Evolutionary conservation across 225 moss, liverwort and hornwort species (phyloP).

Genomic region (Pseudoscleropodium purum): DNA sequence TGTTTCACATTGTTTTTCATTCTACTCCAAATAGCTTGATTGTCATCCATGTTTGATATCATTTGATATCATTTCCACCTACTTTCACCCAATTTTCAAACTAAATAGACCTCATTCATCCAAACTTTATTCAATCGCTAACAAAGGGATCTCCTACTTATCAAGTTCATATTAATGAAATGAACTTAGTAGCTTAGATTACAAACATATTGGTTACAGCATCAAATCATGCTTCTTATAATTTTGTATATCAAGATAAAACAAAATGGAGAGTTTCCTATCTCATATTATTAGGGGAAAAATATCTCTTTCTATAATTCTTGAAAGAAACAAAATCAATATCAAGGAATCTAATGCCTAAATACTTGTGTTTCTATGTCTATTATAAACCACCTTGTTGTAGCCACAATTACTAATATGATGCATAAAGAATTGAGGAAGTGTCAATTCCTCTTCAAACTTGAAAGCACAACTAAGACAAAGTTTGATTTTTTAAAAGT

Average conservation of each 20-base stretch:
- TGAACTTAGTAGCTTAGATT: neutral
- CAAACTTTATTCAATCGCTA: neutral
- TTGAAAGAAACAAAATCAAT: neutral
- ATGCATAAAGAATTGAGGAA: neutral
- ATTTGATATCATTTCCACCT: neutral
- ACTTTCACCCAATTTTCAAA: neutral
- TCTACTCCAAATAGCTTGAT: neutral
- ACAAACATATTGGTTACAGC: neutral
- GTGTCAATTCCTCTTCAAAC: neutral
- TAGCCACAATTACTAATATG: neutral
- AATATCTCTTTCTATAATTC: neutral
- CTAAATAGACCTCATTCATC: neutral
- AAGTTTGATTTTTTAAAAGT: no score
- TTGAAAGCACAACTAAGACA: rapidly evolving
- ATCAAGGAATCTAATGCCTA: rapidly evolving
- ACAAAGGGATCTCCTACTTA: rapidly evolving
- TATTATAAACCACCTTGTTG: neutral
- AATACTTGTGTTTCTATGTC: neutral
- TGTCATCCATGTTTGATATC: neutral
- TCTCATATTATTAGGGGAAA: rapidly evolving
- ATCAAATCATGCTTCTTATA: neutral
- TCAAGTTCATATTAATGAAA: neutral
- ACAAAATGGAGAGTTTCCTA: neutral
- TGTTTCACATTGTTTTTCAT: neutral
- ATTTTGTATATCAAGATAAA: neutral